Percentiles rank a stretch among this genome's conserved stretches.
Evolutionary conservation across 1,139 yeast species (phyloP).

Genomic region (Yamadazyma pseudoaaseri): DNA sequence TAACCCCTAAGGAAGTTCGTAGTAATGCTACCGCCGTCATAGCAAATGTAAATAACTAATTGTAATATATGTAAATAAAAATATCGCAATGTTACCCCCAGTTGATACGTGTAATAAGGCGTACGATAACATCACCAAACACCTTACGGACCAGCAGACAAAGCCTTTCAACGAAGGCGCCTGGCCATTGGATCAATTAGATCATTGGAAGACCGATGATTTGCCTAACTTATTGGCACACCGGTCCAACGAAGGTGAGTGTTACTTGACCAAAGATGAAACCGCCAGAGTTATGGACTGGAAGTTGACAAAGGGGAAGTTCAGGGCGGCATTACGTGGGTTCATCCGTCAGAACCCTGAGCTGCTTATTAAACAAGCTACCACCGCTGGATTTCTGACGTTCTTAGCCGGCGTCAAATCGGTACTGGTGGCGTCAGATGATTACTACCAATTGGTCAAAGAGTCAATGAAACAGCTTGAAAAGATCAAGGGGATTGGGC

Average conservation of each 20-base stretch:
- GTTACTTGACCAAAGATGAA: conserved; percentile 38
- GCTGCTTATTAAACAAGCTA: conserved; percentile 23
- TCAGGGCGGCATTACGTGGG: conserved; percentile 44
- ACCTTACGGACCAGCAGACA: conserved; percentile 4
- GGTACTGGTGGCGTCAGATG: conserved; percentile 2
- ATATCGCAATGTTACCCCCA: too few species aligned
- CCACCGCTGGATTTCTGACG: conserved; percentile 28
- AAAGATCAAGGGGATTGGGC: conserved; percentile 47
- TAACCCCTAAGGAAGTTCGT: too few species aligned
- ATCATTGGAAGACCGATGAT: conserved; percentile 30
- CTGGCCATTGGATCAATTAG: conserved; percentile 31
- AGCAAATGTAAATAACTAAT: too few species aligned
- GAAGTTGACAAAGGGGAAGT: conserved; percentile 50
- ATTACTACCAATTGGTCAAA: conserved; percentile 21
- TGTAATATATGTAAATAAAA: too few species aligned
- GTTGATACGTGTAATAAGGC: neutral
- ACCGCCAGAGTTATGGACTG: conserved; percentile 45
- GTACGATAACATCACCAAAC: conserved; percentile 2
- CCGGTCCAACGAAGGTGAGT: conserved; percentile 18
- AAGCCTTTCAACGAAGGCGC: conserved; percentile 19
- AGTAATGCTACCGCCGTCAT: too few species aligned
- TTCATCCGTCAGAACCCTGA: conserved; percentile 36
- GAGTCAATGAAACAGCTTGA: conserved; percentile 28
- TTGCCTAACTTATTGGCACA: conserved; percentile 25
- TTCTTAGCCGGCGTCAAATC: conserved; percentile 17